These are phyloP conservation scores for Trypanosoma vivax DNA, from an alignment of 208 protist genomes.

Conservation along the genomic window DNA sequence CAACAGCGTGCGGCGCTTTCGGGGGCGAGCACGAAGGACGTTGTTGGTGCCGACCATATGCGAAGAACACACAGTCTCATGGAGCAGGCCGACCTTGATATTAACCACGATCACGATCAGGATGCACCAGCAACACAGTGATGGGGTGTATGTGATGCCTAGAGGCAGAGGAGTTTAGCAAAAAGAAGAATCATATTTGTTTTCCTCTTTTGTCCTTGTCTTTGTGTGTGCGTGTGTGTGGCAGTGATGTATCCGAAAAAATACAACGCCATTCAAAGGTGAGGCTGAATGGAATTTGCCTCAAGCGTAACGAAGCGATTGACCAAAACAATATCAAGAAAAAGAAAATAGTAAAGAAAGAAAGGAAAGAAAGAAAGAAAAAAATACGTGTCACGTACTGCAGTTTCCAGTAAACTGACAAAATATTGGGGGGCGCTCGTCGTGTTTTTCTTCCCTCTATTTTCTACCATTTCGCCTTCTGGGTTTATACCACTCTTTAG, in stretches of 20 bases:
- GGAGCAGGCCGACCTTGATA: constrained; percentile 49
- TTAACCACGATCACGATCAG: not conserved
- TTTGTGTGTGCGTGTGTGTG: not conserved
- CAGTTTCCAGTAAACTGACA: no score
- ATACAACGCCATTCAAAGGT: no score
- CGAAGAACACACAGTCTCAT: constrained; percentile 78
- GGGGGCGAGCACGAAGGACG: constrained; percentile 24
- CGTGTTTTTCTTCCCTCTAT: no score
- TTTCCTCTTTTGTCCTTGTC: not conserved
- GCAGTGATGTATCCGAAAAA: no score
- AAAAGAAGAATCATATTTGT: constrained; percentile 1
- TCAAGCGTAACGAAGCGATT: not conserved
- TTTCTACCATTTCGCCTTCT: no score
- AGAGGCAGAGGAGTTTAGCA: not conserved
- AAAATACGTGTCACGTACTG: not conserved
- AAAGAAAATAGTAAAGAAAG: not conserved
- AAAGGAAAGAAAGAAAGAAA: constrained; percentile 1
- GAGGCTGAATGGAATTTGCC: no score
- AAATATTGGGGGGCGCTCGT: no score
- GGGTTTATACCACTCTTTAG: no score
- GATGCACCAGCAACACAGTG: constrained; percentile 4
- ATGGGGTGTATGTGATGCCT: constrained; percentile 8
- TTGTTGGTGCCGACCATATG: constrained; percentile 65
- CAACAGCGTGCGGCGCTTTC: constrained; percentile 34
- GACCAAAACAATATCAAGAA: not conserved